Evolutionary conservation across 2,329 filamentous ascomycete species (phyloP), one percentile per base, ranked within the genome.

Genomic region (Colletotrichum horii): DNA sequence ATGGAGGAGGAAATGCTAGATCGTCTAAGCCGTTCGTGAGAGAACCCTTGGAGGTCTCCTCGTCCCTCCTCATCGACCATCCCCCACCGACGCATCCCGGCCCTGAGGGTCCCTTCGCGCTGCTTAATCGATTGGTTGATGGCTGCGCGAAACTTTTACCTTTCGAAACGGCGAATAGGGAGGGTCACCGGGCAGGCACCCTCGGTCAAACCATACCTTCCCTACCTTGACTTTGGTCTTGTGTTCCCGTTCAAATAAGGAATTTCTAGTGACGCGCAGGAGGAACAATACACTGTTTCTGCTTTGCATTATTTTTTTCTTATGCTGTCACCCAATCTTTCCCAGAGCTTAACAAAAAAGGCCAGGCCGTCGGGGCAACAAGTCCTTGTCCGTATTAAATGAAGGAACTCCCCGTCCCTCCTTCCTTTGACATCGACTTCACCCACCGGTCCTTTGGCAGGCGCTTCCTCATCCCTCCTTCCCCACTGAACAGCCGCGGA

Each of bases 161-260:
- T 61, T 43, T 55, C 74, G 38, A 75, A 76, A 76, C 74, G 62
- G 32, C 74, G 58, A 76, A 75, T 76, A 61, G 38, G 55, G 32
- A 70, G 8, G 58, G 70, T 22, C 58, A 34, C 58, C 43, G 58
- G 58, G 58, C 66, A 65, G 70, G 58, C 64, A 55, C 70, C 71
- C 28, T 76, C 43, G 64, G 24, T 58, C 70, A 52, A 68, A 26
- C 70, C 43, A 68, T 58, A 65, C 71, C 52, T 61, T 30, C 58
- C 64, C 22, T 66, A 38, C 70, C 32, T 55, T 56, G 58, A 70
- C 58, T 65, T 62, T 74, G 24, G 34, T 66, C 48, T 75, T 71
- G 52, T 66, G 58, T 64, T 70, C 28, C 30, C 16, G 26, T 36
- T 56, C 43, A 48, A 67, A 65, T 19, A 32, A 55, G 32, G 30